These are phyloP conservation scores for Solanum sparsipilum DNA, from an alignment of 257 asterid species.

Conservation along the genomic window DNA sequence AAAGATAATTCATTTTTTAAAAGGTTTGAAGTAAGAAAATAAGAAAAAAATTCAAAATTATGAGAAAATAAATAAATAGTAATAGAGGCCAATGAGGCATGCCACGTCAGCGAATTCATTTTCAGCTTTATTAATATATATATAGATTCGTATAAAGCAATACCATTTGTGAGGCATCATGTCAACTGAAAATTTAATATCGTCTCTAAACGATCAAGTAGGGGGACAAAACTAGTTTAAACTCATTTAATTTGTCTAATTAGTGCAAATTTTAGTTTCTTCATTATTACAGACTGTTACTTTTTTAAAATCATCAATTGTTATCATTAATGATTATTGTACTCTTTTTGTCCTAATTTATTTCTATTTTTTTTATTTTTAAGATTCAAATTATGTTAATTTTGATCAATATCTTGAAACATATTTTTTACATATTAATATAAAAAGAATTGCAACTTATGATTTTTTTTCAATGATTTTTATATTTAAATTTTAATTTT, in stretches of 20 bases:
- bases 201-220: not conserved
- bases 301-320: not conserved
- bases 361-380: not conserved
- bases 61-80: too few species aligned
- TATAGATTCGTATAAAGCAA: not conserved
- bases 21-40: too few species aligned
- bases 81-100: too few species aligned
- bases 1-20: too few species aligned
- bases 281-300: too few species aligned
- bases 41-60: too few species aligned
- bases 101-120: too few species aligned
- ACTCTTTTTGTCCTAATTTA: not conserved
- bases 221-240: not conserved
- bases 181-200: not conserved
- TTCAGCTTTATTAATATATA: too few species aligned
- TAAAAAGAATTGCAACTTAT: not conserved
- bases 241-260: not conserved
- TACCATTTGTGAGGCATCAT: not conserved
- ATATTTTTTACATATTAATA: not conserved
- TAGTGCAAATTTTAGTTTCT: not conserved
- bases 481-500: too few species aligned
- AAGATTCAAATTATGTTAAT: not conserved
- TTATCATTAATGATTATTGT: not conserved
- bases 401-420: not conserved
- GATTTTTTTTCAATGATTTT: too few species aligned